These are phyloP conservation scores for Sarcomyxa edulis DNA, from an alignment of 768 basidiomycete species.

Conservation along the genomic window DNA sequence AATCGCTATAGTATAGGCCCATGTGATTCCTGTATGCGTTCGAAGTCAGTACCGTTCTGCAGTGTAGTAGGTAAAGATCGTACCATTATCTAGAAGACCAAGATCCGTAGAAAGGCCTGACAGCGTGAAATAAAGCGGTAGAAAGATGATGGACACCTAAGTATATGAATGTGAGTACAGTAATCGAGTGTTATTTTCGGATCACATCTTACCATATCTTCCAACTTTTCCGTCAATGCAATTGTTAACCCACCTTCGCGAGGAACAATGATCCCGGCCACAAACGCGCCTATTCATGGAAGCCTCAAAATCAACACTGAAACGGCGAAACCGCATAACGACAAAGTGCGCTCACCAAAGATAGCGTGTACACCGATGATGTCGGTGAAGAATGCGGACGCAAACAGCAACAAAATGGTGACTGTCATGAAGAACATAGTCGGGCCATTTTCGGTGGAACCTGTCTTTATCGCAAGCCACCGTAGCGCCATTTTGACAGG, in stretches of 20 bases:
- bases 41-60: not conserved
- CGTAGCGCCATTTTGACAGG: conserved; percentile 54
- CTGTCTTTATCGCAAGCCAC: conserved; percentile 75
- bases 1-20: conserved; percentile 86
- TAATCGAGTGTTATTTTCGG: conserved; percentile 4
- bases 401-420: conserved; percentile 76
- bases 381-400: conserved; percentile 89
- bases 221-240: conserved; percentile 89
- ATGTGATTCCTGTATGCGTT: conserved; percentile 66
- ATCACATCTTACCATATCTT: conserved; percentile 69
- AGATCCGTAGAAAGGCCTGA: conserved; percentile 90
- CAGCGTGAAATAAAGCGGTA: conserved; percentile 69
- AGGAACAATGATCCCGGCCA: conserved; percentile 79
- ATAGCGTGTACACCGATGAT: conserved; percentile 90
- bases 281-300: conserved; percentile 57
- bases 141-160: not conserved
- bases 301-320: not conserved
- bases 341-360: conserved; percentile 51
- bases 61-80: conserved; percentile 4
- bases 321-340: not conserved
- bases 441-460: conserved; percentile 78
- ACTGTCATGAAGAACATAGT: conserved; percentile 87
- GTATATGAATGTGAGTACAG: not conserved
- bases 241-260: conserved; percentile 85
- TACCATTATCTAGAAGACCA: conserved; percentile 74